Evolutionary conservation across 2,329 filamentous ascomycete species (phyloP).

Genomic region (Penicillium hesseltinei): DNA sequence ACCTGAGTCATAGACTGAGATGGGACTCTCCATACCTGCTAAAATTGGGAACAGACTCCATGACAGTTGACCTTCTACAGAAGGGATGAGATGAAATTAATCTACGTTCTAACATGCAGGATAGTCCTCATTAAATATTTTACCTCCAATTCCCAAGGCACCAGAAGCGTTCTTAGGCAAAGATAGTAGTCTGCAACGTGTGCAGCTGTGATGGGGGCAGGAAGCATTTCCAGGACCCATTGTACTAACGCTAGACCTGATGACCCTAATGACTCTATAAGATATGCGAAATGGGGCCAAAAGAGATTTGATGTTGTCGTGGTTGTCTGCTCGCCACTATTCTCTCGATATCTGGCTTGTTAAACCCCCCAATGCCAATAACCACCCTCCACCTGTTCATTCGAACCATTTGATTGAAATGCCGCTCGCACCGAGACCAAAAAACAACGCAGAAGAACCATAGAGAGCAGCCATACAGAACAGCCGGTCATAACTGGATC

Average conservation of each 20-base stretch:
- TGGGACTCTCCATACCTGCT: constrained; percentile 32
- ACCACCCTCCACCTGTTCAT: neutral
- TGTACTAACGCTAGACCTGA: constrained; percentile 16
- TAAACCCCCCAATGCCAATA: neutral
- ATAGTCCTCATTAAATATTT: constrained; percentile 4
- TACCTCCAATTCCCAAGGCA: neutral
- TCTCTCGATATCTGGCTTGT: neutral
- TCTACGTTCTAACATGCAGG: neutral
- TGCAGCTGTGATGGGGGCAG: constrained; percentile 32
- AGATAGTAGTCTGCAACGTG: constrained; percentile 34
- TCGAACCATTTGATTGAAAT: neutral
- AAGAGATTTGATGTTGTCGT: neutral
- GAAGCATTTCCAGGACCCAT: constrained; percentile 5
- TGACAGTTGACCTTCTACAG: constrained; percentile 14
- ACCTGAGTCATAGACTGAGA: neutral
- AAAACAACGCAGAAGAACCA: neutral
- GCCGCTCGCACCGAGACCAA: constrained; percentile 3
- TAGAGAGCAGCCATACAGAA: constrained; percentile 2
- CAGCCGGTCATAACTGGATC: neutral
- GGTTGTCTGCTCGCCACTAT: neutral
- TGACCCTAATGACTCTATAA: constrained; percentile 14
- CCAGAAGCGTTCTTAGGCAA: neutral
- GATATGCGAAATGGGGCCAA: neutral
- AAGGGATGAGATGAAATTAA: neutral
- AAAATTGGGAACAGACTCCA: constrained; percentile 33